Evolutionary conservation across 495 filamentous ascomycete genomes (phyloP).

Genomic region (Evernia prunastri): DNA sequence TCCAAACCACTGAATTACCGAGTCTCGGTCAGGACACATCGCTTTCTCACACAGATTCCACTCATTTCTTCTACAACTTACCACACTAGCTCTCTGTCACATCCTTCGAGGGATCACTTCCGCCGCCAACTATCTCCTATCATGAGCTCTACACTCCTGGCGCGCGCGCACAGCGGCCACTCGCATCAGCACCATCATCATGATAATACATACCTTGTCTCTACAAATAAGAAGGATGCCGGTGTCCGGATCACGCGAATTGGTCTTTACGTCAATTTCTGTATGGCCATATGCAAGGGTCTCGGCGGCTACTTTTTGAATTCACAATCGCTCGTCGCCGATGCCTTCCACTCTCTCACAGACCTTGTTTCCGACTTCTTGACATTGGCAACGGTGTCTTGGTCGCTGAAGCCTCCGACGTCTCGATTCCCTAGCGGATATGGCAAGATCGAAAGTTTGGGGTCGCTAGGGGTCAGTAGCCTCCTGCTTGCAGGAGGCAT

Average conservation of each 20-base stretch:
- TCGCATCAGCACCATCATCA: conserved; percentile 61
- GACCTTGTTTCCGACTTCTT: conserved; percentile 92
- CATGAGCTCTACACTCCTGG: conserved; percentile 20
- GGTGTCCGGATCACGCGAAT: conserved; percentile 92
- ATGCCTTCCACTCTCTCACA: conserved; percentile 90
- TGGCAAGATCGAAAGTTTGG: conserved; percentile 94
- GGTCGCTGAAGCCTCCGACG: conserved; percentile 77
- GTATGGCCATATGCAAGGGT: conserved; percentile 90
- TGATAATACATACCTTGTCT: conserved; percentile 85
- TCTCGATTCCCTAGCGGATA: conserved; percentile 81
- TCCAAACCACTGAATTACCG: conserved; percentile 10
- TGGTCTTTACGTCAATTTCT: conserved; percentile 83
- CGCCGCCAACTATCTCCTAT: conserved; percentile 4
- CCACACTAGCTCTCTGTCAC: conserved; percentile 1
- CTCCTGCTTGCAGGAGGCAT: conserved; percentile 81
- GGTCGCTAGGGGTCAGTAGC: conserved; percentile 84
- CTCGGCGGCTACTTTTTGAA: conserved; percentile 89
- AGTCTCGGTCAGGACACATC: not conserved
- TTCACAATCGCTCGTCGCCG: conserved; percentile 87
- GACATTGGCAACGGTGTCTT: conserved; percentile 86
- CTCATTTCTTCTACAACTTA: not conserved
- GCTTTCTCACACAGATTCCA: not conserved
- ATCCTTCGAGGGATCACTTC: not conserved
- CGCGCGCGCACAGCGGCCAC: conserved; percentile 28
- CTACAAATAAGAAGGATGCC: conserved; percentile 82